Base-by-base conservation (phyloP, 768 basidiomycete species). In the Trametes cingulata region DNA sequence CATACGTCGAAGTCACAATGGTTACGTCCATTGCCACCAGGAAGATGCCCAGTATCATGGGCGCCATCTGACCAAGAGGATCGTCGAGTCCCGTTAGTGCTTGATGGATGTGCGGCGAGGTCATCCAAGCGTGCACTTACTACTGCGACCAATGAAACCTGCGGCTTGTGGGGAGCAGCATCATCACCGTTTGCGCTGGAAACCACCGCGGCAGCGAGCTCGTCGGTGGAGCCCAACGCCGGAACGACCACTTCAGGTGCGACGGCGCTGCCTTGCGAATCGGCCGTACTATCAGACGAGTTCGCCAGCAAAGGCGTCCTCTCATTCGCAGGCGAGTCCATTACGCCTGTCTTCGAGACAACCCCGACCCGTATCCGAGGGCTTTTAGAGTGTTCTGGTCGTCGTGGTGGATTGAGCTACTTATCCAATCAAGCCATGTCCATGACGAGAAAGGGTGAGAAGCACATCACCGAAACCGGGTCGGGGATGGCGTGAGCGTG, bases 1-100 rank as follows among this genome's bases (percentile, higher is more conserved):
- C 73, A 51, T 72, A 74, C 19, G 72, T 72, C 5, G 73, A 68
- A 5, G 71, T 68, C 27, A 74, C 71, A 43, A 74, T 73, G 3
- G 72, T 74, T 10, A 52, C 49, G 65, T 74, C 73, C 69, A 74
- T 72, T 5, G 72, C 72, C 6, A 70, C 67, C 15, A 74, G 67
- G 49, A 72, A 73, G 2, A 69, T 70, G 22, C 73, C 72, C 15
- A 73, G 61, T 2, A 72, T 63, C 67, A 72, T 65, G 1, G 73
- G 71, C 5, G 65, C 37, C 49, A 74, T 67, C 73, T 74, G 39
- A 6, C 33, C 15, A 39, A 24, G 2, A 19, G 10, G 12, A 27
- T 20, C 37, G 39, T 52, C 17, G 4, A 15, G 15, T 9, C 24
- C n/a, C 42, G 45, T 24, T 25, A 15, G 7, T 25, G 10, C 22